Conservation (phyloP, 805 yeast species). For the Saccharomycopsis malanga region DNA sequence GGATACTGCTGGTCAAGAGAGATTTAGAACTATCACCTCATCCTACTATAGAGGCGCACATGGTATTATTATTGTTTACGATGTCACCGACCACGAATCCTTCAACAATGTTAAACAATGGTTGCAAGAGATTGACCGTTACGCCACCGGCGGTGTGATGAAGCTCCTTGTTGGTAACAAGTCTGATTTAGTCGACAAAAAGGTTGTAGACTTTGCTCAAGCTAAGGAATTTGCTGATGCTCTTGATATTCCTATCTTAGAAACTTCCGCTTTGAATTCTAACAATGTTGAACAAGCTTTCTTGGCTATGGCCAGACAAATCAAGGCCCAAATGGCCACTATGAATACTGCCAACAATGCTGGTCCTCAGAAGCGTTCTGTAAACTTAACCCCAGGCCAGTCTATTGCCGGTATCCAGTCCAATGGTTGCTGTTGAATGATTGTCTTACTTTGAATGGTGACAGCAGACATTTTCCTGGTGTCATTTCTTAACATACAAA, state of each 20-base stretch:
- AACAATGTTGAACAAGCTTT: constrained; percentile 98
- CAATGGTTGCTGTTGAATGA: constrained; percentile 11
- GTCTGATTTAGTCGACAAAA: constrained; percentile 88
- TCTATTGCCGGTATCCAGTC: constrained; percentile 8
- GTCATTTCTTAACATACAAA: too few species aligned
- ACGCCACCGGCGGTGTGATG: constrained; percentile 96
- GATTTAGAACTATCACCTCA: constrained; percentile 91
- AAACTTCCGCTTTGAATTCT: constrained; percentile 90
- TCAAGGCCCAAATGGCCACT: constrained; percentile 88
- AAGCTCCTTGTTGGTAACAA: constrained; percentile 94
- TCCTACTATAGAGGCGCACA: constrained; percentile 97
- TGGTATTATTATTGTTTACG: constrained; percentile 96
- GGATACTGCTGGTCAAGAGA: constrained; percentile 98
- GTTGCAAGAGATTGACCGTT: constrained; percentile 97
- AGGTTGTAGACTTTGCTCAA: constrained; percentile 90
- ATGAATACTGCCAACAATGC: constrained; percentile 38
- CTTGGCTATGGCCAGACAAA: constrained; percentile 97
- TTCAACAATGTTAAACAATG: constrained; percentile 96
- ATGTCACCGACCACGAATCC: constrained; percentile 94
- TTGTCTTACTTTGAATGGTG: too few species aligned
- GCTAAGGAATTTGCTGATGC: constrained; percentile 98
- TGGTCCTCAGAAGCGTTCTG: constrained; percentile 33
- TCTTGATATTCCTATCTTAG: constrained; percentile 88
- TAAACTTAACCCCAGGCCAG: constrained; percentile 59
- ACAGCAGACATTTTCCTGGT: too few species aligned